Evolutionary conservation across 129 eudicot species (phyloP).

Genomic region (Helichrysum umbraculigerum): DNA sequence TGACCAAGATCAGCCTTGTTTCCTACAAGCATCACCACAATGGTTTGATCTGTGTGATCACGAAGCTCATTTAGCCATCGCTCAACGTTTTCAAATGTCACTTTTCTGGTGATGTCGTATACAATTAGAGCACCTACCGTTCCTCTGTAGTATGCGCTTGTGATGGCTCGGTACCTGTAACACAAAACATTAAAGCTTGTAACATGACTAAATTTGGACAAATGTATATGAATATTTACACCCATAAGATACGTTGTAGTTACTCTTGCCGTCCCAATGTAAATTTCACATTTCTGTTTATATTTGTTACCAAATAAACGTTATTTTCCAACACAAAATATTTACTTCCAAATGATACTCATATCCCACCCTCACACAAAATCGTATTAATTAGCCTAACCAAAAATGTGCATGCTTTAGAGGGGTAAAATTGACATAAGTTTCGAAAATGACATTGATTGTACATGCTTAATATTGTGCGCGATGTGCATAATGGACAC

Average conservation of each 20-base stretch:
- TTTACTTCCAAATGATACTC: background rate
- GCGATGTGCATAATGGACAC: background rate
- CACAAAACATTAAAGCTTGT: background rate
- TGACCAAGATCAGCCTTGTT: slow-evolving; percentile 45
- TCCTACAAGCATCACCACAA: slow-evolving; percentile 50
- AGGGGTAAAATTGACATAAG: background rate
- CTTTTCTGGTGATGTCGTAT: slow-evolving; percentile 38
- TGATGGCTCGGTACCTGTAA: slow-evolving; percentile 39
- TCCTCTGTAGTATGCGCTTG: slow-evolving; percentile 43
- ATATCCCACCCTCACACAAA: background rate
- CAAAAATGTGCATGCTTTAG: background rate
- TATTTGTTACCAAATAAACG: no score
- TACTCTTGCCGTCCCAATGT: background rate
- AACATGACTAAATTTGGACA: background rate
- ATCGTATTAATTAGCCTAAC: background rate
- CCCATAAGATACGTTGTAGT: no score
- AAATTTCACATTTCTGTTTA: background rate
- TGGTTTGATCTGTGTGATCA: slow-evolving; percentile 44
- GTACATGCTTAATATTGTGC: background rate
- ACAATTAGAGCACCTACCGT: slow-evolving; percentile 42
- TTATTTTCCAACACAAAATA: background rate
- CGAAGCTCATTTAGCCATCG: slow-evolving; percentile 47
- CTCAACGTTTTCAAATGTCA: slow-evolving; percentile 41
- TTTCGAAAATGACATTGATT: background rate
- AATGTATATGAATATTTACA: background rate